A percentile compares a stretch with the other conserved stretches of the same genome.
phyloP scores from a whole-genome alignment of 192 early-diverging fungal species.

The Jimgerdemannia lactiflua region DNA sequence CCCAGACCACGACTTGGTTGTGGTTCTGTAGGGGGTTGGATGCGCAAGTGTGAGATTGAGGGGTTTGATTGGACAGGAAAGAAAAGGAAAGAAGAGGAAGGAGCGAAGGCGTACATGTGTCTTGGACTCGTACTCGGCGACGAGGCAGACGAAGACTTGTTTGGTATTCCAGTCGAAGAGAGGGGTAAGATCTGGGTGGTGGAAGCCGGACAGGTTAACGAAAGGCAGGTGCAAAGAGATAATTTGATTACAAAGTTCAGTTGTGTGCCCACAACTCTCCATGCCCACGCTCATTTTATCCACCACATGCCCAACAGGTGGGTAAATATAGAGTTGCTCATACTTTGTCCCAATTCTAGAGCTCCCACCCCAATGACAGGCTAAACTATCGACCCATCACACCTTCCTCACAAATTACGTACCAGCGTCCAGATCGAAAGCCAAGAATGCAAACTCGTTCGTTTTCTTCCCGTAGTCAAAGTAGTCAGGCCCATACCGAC shows the following conservation, averaged over 20 bases:
- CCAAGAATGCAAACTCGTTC: slow-evolving; percentile 59
- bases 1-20: slow-evolving; percentile 85
- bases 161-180: slow-evolving; percentile 93
- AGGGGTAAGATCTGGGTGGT: slow-evolving; percentile 61
- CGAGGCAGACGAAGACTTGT: slow-evolving; percentile 76
- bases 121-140: slow-evolving; percentile 73
- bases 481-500: slow-evolving; percentile 48
- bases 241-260: too few species aligned
- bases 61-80: neutral
- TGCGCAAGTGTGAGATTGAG: neutral
- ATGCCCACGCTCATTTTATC: too few species aligned
- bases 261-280: too few species aligned
- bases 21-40: slow-evolving; percentile 29
- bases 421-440: slow-evolving; percentile 73
- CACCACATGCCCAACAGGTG: too few species aligned
- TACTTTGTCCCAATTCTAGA: too few species aligned
- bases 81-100: neutral
- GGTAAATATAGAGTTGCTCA: too few species aligned
- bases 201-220: neutral
- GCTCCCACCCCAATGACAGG: too few species aligned
- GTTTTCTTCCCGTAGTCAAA: slow-evolving; percentile 50
- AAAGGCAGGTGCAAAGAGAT: too few species aligned
- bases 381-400: too few species aligned
- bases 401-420: neutral
- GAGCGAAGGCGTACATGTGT: slow-evolving; percentile 49